Percentiles rank a stretch among this genome's conserved stretches.
phyloP scores from a whole-genome alignment of 257 asterid genomes.

The Pogostemon cablin region DNA sequence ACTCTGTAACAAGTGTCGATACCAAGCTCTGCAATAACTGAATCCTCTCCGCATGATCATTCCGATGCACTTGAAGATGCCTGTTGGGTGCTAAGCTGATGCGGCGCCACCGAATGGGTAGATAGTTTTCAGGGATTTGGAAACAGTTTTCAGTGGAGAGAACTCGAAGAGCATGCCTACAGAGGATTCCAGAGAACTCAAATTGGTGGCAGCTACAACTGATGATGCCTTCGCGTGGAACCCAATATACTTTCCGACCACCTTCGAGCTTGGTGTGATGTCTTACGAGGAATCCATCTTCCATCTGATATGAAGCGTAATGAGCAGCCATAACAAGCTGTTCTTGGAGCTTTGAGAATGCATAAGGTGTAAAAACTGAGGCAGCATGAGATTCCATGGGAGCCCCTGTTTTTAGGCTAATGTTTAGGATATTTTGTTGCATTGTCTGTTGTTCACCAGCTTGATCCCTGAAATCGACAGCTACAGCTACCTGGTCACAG shows the following conservation, averaged over 20 bases:
- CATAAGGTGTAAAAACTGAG: slow-evolving; percentile 81
- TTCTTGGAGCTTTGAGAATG: slow-evolving; percentile 94
- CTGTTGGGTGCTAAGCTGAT: slow-evolving; percentile 52
- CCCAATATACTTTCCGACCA: slow-evolving; percentile 91
- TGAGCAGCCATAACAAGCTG: slow-evolving; percentile 92
- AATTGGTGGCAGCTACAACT: slow-evolving; percentile 93
- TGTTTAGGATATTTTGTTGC: slow-evolving; percentile 96
- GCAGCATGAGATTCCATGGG: slow-evolving; percentile 99
- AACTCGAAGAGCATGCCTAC: slow-evolving; percentile 91
- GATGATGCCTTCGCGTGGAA: slow-evolving; percentile 78
- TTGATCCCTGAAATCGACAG: slow-evolving; percentile 92
- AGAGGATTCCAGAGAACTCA: slow-evolving; percentile 90
- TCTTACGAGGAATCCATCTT: slow-evolving; percentile 76
- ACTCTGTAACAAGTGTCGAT: slow-evolving; percentile 69
- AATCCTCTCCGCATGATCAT: slow-evolving; percentile 67
- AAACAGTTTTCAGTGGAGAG: slow-evolving; percentile 92
- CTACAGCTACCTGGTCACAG: slow-evolving; percentile 74
- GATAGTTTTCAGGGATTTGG: slow-evolving; percentile 84
- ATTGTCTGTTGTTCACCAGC: slow-evolving; percentile 93
- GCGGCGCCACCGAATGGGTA: slow-evolving; percentile 78
- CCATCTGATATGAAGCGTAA: slow-evolving; percentile 85
- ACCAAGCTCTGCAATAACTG: slow-evolving; percentile 80
- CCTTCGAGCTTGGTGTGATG: slow-evolving; percentile 96
- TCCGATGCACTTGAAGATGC: slow-evolving; percentile 46
- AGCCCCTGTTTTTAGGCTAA: slow-evolving; percentile 92